phyloP scores from a whole-genome alignment of 192 early-diverging fungal genomes.

The Gigaspora rosea region DNA sequence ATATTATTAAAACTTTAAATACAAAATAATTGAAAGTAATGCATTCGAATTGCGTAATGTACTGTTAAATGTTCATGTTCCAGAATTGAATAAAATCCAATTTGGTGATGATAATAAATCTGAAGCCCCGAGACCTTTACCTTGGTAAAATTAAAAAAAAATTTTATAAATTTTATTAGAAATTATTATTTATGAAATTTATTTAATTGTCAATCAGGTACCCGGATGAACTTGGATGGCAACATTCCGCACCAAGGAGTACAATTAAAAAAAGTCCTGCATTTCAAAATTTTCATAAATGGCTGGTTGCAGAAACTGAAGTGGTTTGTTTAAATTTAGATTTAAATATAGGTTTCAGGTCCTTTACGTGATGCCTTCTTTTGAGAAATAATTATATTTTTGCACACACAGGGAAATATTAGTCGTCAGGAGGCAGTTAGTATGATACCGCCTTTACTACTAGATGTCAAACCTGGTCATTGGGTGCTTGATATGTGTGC shows the following conservation, averaged over 20 bases:
- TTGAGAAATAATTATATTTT: background rate
- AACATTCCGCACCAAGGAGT: conserved; percentile 73
- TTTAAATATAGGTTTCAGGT: no score
- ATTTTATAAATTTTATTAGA: background rate
- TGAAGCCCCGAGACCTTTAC: conserved; percentile 73
- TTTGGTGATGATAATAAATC: conserved; percentile 74
- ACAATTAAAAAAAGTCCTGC: conserved; percentile 76
- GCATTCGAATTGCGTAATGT: conserved; percentile 71
- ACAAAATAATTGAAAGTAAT: conserved; percentile 42
- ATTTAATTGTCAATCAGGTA: conserved; percentile 51
- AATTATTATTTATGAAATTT: background rate
- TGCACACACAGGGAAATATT: conserved; percentile 75
- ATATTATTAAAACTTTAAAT: background rate
- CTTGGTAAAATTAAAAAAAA: conserved; percentile 60
- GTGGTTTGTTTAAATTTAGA: conserved; percentile 44
- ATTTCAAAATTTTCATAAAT: conserved; percentile 85
- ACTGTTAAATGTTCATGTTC: conserved; percentile 61
- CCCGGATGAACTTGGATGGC: conserved; percentile 91
- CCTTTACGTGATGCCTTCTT: no score
- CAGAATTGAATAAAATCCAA: conserved; percentile 46
- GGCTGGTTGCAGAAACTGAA: conserved; percentile 97
- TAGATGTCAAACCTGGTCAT: conserved; percentile 89
- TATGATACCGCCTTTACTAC: conserved; percentile 95
- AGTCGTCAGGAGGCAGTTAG: conserved; percentile 94
- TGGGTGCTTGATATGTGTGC: conserved; percentile 95